A percentile compares a stretch with the other conserved stretches of the same genome.
phyloP scores from a whole-genome alignment of 2,329 filamentous ascomycete species.

The Trichophyton equinum region DNA sequence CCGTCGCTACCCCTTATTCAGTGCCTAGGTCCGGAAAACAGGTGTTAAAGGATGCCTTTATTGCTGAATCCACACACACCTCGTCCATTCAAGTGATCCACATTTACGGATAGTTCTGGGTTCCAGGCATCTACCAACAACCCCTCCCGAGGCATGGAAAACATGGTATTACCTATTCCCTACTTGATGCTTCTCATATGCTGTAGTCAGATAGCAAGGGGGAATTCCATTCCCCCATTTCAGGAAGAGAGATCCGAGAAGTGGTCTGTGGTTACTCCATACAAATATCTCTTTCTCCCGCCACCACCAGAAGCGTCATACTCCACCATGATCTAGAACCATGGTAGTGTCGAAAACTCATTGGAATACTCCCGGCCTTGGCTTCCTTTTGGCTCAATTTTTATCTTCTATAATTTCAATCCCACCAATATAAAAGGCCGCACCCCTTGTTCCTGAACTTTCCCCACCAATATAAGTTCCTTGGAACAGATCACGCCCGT shows the following conservation, averaged over 20 bases:
- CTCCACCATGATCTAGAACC: neutral
- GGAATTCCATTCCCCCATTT: neutral
- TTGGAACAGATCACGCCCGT: neutral
- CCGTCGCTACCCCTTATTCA: neutral
- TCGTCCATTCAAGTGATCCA: neutral
- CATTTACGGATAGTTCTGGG: neutral
- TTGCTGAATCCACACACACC: neutral
- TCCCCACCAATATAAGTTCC: neutral
- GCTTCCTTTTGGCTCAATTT: neutral
- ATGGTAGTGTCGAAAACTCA: neutral
- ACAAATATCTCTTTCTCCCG: neutral
- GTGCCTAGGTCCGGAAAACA: neutral
- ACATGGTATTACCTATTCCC: neutral
- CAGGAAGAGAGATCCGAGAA: neutral
- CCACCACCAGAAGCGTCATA: neutral
- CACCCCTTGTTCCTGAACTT: constrained; percentile 2
- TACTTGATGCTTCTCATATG: neutral
- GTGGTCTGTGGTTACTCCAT: neutral
- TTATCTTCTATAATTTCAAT: neutral
- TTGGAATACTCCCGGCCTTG: neutral
- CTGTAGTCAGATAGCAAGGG: neutral
- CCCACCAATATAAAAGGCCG: neutral
- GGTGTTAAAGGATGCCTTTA: neutral
- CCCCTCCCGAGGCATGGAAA: neutral
- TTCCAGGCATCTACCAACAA: neutral